Conservation (phyloP, 441 rosid genomes). For the Daphne laureola region DNA sequence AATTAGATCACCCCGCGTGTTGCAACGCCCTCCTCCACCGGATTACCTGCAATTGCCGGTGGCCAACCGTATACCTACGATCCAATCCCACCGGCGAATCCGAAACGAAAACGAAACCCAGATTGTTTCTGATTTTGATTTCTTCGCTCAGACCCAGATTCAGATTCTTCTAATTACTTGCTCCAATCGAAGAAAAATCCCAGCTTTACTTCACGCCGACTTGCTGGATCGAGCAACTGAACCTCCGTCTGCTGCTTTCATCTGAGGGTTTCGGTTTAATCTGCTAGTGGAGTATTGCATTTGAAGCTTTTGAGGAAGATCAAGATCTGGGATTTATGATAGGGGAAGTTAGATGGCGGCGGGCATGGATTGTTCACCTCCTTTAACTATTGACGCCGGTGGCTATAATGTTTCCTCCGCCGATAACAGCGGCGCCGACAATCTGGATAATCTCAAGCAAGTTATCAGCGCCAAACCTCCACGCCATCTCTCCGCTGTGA, state of each 20-base stretch:
- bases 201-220: neutral
- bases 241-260: conserved; percentile 12
- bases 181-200: neutral
- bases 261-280: conserved; percentile 3
- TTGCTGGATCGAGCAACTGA: conserved; percentile 6
- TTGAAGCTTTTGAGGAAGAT: conserved; percentile 2
- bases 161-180: neutral
- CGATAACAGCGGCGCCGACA: conserved; percentile 34
- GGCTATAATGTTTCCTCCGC: conserved; percentile 30
- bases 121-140: conserved; percentile 15
- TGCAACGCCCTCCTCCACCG: conserved; percentile 11
- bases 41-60: conserved; percentile 71
- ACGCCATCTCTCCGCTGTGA: conserved; percentile 44
- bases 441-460: conserved; percentile 46
- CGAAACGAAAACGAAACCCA: neutral
- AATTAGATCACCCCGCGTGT: conserved; percentile 35
- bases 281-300: conserved; percentile 5
- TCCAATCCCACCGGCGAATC: conserved; percentile 12
- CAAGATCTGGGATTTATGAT: conserved; percentile 34
- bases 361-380: conserved; percentile 58
- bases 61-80: conserved; percentile 40
- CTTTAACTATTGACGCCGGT: conserved; percentile 48
- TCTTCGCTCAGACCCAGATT: neutral
- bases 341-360: conserved; percentile 40
- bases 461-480: conserved; percentile 75